Base-by-base conservation (phyloP, 2,329 filamentous ascomycete genomes). In the Endocalyx cinctus region DNA sequence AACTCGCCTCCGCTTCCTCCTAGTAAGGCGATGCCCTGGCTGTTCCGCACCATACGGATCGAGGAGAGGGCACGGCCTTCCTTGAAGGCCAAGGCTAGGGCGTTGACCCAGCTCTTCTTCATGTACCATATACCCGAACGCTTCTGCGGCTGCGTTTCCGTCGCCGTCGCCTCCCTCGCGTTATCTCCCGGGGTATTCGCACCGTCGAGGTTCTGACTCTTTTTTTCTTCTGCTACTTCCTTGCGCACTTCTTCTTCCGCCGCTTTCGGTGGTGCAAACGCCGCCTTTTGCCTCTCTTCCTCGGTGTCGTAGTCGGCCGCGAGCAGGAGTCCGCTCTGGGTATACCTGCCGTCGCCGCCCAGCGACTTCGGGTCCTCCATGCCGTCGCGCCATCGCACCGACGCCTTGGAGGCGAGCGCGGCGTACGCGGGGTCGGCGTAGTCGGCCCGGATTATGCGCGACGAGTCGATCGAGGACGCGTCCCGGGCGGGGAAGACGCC, bases 341-440 rank as follows among this genome's bases (percentile, higher is more conserved):
- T 69, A 58, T 90, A 92, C 18, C 84, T 71, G 15, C 79, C 79
- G 22, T 78, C 65, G 10, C 71, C 74, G 34, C 79, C 82, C 31
- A 80, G 64, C 15, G 74, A 65, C 20, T 56, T 59, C 20, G 75
- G 66, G 23, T 56, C 59, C 19, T 70, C 62, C 35, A 67, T 75
- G 48, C 59, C 59, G 55, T 72, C 74, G 48, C 82, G 77, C 85
- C 79, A 92, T 52, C 73, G 66, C 13, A 69, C 59, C 51, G 86
- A 84, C 2, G 88, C 87, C 22, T 77, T 67, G 13, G 76, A 70
- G 14, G 82, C 87, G 28, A 97, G 77, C 12, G 69, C 64, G 5
- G 87, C 76, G 60, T 97, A 97, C 15, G 80, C 74, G 0, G 76
- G 65, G 52, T 90, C 80, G 5, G 85, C 81, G 54, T 97, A 97